These are phyloP conservation scores for Chaetomium sp. DNA, from an alignment of 2,329 filamentous ascomycete species.

Conservation along the genomic window DNA sequence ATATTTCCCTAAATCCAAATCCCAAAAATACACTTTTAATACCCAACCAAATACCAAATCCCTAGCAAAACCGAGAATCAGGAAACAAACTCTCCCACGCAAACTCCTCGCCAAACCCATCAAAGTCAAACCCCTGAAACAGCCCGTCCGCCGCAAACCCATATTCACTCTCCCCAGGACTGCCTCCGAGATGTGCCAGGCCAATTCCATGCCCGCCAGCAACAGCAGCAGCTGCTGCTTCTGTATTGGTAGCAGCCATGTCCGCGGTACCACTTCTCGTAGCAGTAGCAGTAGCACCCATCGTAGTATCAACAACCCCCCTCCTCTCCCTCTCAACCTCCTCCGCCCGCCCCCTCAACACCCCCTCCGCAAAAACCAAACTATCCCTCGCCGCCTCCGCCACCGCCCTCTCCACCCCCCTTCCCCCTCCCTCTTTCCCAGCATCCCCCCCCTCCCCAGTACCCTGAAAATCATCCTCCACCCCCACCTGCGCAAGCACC, in stretches of 20 bases:
- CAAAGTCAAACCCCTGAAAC: constrained; percentile 1
- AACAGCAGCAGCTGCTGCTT: no score
- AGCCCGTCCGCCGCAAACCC: background rate
- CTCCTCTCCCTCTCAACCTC: background rate
- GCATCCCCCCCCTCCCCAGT: background rate
- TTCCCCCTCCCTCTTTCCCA: background rate
- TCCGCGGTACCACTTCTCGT: no score
- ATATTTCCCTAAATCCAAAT: no score
- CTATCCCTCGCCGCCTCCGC: constrained; percentile 27
- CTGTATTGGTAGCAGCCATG: no score
- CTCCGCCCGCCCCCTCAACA: constrained; percentile 19
- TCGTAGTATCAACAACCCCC: background rate
- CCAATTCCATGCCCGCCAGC: no score
- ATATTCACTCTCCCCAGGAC: background rate
- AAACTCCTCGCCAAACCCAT: constrained; percentile 4
- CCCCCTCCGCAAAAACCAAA: constrained; percentile 27
- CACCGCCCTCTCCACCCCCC: background rate
- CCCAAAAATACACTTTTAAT: no score
- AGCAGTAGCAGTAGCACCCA: background rate
- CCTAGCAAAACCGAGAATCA: constrained; percentile 25
- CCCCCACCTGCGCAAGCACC: constrained; percentile 3
- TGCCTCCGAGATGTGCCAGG: background rate
- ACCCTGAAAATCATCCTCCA: background rate
- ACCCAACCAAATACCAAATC: background rate
- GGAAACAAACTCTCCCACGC: constrained; percentile 5